Evolutionary conservation across 2,329 filamentous ascomycete species (phyloP), one percentile per base, ranked within the genome.

Genomic region (Diaporthe eres): DNA sequence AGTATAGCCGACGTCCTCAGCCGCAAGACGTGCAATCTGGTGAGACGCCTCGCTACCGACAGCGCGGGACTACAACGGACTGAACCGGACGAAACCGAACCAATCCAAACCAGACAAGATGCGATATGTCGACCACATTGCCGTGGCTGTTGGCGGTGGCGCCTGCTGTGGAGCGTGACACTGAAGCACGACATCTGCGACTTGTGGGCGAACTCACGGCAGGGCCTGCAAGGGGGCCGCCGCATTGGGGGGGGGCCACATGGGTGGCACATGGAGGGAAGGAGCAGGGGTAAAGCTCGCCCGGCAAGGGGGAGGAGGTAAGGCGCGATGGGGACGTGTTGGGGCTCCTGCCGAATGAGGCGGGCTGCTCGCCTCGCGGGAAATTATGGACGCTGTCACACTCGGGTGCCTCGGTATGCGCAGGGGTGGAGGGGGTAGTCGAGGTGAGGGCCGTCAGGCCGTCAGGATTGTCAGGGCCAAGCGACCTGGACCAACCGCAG

Each of bases 301-400:
- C 63, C 37, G 53, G 63, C 44, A 37, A 37, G 44, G 63, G 44
- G 37, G 22, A 61, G 34, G 4, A 55, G 57, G 58, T 25, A 65
- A 65, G 42, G 42, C 28, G 25, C 19, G 25, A 34, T 34, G 61
- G 61, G 28, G 42, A 44, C 37, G 12, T 8, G 42, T 49, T 67
- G 42, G 61, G 19, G 63, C 44, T 68, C 47, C 65, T 70, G 65
- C 65, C 65, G 49, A 70, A 70, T 70, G 65, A 70, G 65, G 65
- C n/a, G 65, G 65, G 49, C 65, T 55, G 34, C 31, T 67, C 63
- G 63, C 63, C 63, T 37, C 13, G 63, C 65, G 65, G 65, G 65
- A 70, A 70, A 70, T 70, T 70, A 70, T 70, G 65, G 65, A 28
- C n/a, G 65, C 34, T 70, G 65, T 70, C 34, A 70, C 65, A 68